Percentiles rank a stretch among this genome's conserved stretches.
Evolutionary conservation across 2,329 filamentous ascomycete species (phyloP).

Genomic region (Simplicillium aogashimaense): DNA sequence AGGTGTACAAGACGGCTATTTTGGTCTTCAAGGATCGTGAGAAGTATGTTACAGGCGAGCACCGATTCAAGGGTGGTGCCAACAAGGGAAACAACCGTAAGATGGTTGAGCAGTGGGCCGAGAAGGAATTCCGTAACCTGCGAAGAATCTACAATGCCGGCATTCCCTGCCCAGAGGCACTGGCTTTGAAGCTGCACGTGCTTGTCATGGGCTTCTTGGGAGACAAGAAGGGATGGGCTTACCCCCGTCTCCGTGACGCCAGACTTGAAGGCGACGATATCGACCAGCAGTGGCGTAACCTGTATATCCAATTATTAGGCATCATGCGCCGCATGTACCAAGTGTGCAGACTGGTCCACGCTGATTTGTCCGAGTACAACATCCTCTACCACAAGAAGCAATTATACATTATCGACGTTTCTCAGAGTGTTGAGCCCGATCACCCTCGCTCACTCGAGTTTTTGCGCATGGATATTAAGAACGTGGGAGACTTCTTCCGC

Average conservation of each 20-base stretch:
- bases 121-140: constrained; percentile 95
- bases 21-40: constrained; percentile 96
- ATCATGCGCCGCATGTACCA: constrained; percentile 94
- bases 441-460: constrained; percentile 91
- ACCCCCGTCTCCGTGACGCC: constrained; percentile 83
- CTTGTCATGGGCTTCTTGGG: constrained; percentile 92
- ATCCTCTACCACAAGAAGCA: constrained; percentile 75
- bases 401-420: constrained; percentile 94
- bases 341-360: constrained; percentile 83
- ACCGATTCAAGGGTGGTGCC: constrained; percentile 80
- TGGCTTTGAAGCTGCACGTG: constrained; percentile 86
- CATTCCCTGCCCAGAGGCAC: constrained; percentile 83
- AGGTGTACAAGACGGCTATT: constrained; percentile 98
- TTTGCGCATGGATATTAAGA: constrained; percentile 96
- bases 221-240: constrained; percentile 76
- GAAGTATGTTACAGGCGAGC: constrained; percentile 90
- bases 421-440: constrained; percentile 93
- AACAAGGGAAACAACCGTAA: constrained; percentile 92
- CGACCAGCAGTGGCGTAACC: constrained; percentile 60
- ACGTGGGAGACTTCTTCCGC: constrained; percentile 86
- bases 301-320: constrained; percentile 76
- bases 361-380: constrained; percentile 97
- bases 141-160: constrained; percentile 73
- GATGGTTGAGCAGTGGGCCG: constrained; percentile 98
- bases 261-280: constrained; percentile 58